phyloP scores from a whole-genome alignment of 1,284 basidiomycete genomes.

The Austropuccinia psidii region DNA sequence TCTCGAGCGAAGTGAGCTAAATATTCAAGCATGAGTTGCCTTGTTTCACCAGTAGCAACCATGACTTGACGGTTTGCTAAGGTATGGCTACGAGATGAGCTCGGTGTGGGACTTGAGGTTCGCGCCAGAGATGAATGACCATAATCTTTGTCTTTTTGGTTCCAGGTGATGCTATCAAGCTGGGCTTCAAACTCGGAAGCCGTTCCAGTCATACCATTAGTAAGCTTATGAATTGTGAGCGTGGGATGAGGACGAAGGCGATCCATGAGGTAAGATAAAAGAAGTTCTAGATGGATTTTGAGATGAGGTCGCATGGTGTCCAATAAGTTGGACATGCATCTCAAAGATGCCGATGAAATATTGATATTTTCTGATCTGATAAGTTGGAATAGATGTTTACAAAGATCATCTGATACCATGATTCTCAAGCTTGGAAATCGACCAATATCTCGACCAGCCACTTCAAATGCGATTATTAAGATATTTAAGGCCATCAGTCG shows the following conservation, averaged over 20 bases:
- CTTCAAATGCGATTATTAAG: conserved; percentile 81
- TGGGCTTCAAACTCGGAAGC: conserved; percentile 43
- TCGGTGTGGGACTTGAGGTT: conserved; percentile 49
- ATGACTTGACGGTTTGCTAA: conserved; percentile 43
- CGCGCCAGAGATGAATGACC: conserved; percentile 34
- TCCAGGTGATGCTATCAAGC: conserved; percentile 43
- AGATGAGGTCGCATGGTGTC: conserved; percentile 77
- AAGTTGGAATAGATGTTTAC: conserved; percentile 91
- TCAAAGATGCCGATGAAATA: conserved; percentile 70
- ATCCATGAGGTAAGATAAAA: conserved; percentile 86
- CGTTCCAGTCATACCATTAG: conserved; percentile 42
- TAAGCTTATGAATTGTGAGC: conserved; percentile 41
- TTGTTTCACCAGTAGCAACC: conserved; percentile 60
- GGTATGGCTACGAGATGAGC: conserved; percentile 54
- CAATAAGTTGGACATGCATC: conserved; percentile 79
- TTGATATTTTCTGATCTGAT: conserved; percentile 77
- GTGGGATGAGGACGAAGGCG: conserved; percentile 56
- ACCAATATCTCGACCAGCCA: conserved; percentile 63
- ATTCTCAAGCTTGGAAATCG: conserved; percentile 61
- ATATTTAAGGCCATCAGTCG: conserved; percentile 80
- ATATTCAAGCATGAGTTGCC: conserved; percentile 83
- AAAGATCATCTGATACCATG: conserved; percentile 76
- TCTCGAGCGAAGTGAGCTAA: conserved; percentile 66
- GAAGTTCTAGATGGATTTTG: conserved; percentile 94
- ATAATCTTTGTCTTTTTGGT: conserved; percentile 38